These are phyloP conservation scores for Dispira simplex DNA, from an alignment of 192 early-diverging fungal species.

Conservation along the genomic window DNA sequence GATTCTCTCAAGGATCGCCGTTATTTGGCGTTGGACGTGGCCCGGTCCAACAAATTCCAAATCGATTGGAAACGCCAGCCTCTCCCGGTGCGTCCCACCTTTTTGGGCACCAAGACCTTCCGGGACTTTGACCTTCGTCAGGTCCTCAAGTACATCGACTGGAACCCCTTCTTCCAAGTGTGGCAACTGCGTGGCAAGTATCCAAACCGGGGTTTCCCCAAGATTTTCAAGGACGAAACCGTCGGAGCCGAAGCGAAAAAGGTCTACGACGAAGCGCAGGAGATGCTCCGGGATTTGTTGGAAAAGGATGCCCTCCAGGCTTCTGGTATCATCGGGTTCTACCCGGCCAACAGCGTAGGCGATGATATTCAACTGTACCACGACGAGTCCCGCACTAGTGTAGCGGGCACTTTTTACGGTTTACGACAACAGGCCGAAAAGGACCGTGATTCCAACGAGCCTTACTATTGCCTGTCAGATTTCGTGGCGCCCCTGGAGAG, in stretches of 20 bases:
- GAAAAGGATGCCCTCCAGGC: constrained; percentile 55
- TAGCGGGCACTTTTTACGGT: constrained; percentile 67
- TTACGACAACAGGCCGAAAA: constrained; percentile 77
- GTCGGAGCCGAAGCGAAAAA: constrained; percentile 85
- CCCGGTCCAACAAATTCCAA: constrained; percentile 40
- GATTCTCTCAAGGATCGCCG: constrained; percentile 77
- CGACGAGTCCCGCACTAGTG: constrained; percentile 51
- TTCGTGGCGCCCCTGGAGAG: constrained; percentile 74
- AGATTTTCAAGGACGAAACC: constrained; percentile 92
- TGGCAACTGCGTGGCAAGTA: constrained; percentile 94
- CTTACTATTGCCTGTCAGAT: constrained; percentile 80
- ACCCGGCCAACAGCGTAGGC: constrained; percentile 73
- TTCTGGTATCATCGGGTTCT: constrained; percentile 70
- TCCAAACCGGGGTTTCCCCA: constrained; percentile 92
- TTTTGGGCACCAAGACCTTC: constrained; percentile 68
- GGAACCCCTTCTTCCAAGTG: constrained; percentile 98
- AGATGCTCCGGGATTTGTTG: constrained; percentile 66
- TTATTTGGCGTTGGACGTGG: constrained; percentile 53
- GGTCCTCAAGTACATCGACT: constrained; percentile 80
- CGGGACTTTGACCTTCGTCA: constrained; percentile 58
- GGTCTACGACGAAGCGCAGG: constrained; percentile 72
- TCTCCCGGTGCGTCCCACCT: constrained; percentile 60
- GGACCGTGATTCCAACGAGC: constrained; percentile 65
- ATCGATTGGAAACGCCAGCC: constrained; percentile 57
- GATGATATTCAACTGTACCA: constrained; percentile 84